A percentile compares a stretch with the other conserved stretches of the same genome.
Conservation (phyloP, 257 asterid species). For the Solanum chiquidenum region DNA sequence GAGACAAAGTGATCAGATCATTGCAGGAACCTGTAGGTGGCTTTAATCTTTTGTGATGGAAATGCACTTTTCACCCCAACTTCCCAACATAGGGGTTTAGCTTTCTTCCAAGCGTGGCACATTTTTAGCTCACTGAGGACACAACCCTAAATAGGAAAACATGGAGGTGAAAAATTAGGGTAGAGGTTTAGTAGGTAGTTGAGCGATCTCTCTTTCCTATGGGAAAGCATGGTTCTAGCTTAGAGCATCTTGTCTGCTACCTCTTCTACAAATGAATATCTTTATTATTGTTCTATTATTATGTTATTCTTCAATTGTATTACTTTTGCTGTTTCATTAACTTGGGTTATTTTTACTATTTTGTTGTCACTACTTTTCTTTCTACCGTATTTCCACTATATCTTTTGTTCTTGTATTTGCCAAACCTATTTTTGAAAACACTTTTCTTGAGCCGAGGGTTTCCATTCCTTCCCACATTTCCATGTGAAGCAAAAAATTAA, state of each 20-base stretch:
- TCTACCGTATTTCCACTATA: not conserved
- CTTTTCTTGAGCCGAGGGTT: not conserved
- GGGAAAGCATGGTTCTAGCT: not conserved
- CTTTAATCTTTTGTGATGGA: not conserved
- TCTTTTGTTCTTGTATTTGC: not conserved
- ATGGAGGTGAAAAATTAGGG: not conserved
- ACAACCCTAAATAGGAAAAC: not conserved
- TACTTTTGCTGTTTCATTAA: not conserved
- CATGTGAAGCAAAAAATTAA: not conserved
- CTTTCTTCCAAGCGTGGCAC: not conserved
- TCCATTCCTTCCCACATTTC: not conserved
- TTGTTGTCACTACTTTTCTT: not conserved
- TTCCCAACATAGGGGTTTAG: not conserved
- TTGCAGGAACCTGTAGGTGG: not conserved
- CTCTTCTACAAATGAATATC: not conserved
- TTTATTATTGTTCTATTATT: not conserved
- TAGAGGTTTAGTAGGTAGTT: not conserved
- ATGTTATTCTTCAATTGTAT: not conserved
- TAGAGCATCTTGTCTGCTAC: not conserved
- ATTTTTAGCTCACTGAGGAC: not conserved
- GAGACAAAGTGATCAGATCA: not conserved
- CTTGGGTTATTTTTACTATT: not conserved
- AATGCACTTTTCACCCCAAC: not conserved
- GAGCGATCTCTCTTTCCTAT: not conserved
- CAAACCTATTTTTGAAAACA: not conserved